A percentile compares a stretch with the other conserved stretches of the same genome.
phyloP scores from a whole-genome alignment of 1,284 basidiomycete genomes.

The Cystobasidium slooffiae region DNA sequence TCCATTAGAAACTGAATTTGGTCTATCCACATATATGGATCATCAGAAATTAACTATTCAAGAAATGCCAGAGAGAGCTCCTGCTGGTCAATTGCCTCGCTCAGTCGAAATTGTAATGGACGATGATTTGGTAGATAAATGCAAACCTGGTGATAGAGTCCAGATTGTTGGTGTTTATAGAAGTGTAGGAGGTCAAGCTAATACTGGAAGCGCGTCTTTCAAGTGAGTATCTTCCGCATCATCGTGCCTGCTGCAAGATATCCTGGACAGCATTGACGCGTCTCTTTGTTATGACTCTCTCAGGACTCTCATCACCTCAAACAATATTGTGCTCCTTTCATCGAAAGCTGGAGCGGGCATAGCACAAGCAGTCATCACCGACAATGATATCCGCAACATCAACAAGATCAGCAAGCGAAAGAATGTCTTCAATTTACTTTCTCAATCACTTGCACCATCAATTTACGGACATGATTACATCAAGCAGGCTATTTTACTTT shows the following conservation, averaged over 20 bases:
- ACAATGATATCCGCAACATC: constrained; percentile 93
- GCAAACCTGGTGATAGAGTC: constrained; percentile 97
- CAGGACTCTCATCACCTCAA: constrained; percentile 91
- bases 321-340: constrained; percentile 94
- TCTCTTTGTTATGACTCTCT: not conserved
- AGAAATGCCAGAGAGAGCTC: constrained; percentile 99
- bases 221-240: constrained; percentile 68
- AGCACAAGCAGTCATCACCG: constrained; percentile 88
- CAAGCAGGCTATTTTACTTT: constrained; percentile 88
- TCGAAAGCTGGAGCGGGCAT: constrained; percentile 96
- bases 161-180: constrained; percentile 96
- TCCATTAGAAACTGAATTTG: constrained; percentile 88
- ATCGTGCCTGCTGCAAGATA: not conserved
- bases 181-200: constrained; percentile 81
- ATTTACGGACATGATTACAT: constrained; percentile 97
- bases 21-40: constrained; percentile 88
- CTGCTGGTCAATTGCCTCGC: constrained; percentile 92
- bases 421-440: constrained; percentile 85
- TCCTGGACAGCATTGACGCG: constrained; percentile 4
- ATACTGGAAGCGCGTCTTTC: constrained; percentile 77
- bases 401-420: constrained; percentile 81
- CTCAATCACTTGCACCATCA: constrained; percentile 93
- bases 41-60: constrained; percentile 98
- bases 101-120: constrained; percentile 95
- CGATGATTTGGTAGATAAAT: constrained; percentile 94